Percentiles rank a stretch among this genome's conserved stretches.
Conservation (phyloP, 2,329 filamentous ascomycete species). For the Hypoxylon sp. region DNA sequence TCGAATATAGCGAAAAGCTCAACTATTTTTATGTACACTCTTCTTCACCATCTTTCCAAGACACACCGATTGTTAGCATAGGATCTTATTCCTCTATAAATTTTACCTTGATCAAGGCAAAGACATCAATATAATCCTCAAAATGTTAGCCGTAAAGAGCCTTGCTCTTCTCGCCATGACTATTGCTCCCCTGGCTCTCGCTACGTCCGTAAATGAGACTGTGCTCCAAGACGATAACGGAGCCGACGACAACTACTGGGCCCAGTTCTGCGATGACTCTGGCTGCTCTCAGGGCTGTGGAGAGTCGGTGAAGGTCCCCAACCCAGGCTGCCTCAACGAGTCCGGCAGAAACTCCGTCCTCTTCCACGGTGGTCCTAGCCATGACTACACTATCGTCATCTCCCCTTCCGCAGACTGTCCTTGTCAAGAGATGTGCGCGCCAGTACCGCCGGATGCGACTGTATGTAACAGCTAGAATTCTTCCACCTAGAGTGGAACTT, state of each 20-base stretch:
- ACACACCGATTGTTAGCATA: background rate
- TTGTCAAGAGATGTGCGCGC: slow-evolving; percentile 9
- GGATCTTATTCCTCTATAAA: background rate
- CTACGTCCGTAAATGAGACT: background rate
- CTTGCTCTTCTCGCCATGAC: slow-evolving; percentile 7
- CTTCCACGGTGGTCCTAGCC: slow-evolving; percentile 6
- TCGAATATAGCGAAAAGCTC: slow-evolving; percentile 5
- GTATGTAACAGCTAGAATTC: background rate
- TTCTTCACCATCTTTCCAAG: slow-evolving; percentile 3
- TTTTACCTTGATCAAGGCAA: background rate
- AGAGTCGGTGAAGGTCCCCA: slow-evolving; percentile 10
- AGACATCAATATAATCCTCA: background rate
- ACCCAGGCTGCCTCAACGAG: slow-evolving; percentile 23
- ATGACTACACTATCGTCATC: slow-evolving; percentile 11
- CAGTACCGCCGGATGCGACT: background rate
- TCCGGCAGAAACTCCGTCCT: slow-evolving; percentile 11
- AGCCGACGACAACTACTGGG: slow-evolving; percentile 10
- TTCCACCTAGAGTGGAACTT: background rate
- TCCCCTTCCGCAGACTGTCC: slow-evolving; percentile 9
- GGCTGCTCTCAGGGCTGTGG: slow-evolving; percentile 11
- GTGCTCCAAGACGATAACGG: background rate
- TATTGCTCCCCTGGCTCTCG: background rate
- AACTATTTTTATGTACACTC: background rate
- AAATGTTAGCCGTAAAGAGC: slow-evolving; percentile 12
- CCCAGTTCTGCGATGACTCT: slow-evolving; percentile 19